Percentiles rank a stretch among this genome's conserved stretches.
phyloP scores from a whole-genome alignment of 331 rosid species.

The Dryas integrifolia region DNA sequence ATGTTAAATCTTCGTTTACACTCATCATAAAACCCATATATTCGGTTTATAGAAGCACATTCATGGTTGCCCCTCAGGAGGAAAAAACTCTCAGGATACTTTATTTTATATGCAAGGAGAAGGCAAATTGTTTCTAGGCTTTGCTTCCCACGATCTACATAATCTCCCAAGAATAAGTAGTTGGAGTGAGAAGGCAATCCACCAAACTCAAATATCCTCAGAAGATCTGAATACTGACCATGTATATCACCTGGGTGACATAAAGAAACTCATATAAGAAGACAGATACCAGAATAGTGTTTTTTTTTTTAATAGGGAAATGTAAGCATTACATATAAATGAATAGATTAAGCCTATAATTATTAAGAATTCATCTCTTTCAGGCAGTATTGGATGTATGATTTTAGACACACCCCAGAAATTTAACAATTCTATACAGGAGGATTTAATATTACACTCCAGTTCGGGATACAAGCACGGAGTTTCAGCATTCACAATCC shows the following conservation, averaged over 20 bases:
- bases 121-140: conserved; percentile 87
- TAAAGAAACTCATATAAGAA: conserved; percentile 5
- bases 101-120: conserved; percentile 83
- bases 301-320: neutral
- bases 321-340: neutral
- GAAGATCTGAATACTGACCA: conserved; percentile 84
- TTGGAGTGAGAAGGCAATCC: conserved; percentile 83
- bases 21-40: conserved; percentile 88
- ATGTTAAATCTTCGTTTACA: conserved; percentile 74
- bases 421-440: neutral
- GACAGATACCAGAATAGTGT: neutral
- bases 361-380: neutral
- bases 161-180: conserved; percentile 81
- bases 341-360: neutral
- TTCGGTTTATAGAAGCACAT: conserved; percentile 85
- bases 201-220: conserved; percentile 80
- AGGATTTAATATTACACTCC: neutral
- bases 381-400: neutral
- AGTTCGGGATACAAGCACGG: neutral
- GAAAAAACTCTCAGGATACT: conserved; percentile 71
- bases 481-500: neutral
- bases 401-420: neutral
- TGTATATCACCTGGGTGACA: conserved; percentile 73
- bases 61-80: conserved; percentile 94
- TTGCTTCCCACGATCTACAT: conserved; percentile 91